Evolutionary conservation across 2,329 filamentous ascomycete genomes (phyloP), one percentile per base, ranked within the genome.

Genomic region (Arthrobotrys sinensis): DNA sequence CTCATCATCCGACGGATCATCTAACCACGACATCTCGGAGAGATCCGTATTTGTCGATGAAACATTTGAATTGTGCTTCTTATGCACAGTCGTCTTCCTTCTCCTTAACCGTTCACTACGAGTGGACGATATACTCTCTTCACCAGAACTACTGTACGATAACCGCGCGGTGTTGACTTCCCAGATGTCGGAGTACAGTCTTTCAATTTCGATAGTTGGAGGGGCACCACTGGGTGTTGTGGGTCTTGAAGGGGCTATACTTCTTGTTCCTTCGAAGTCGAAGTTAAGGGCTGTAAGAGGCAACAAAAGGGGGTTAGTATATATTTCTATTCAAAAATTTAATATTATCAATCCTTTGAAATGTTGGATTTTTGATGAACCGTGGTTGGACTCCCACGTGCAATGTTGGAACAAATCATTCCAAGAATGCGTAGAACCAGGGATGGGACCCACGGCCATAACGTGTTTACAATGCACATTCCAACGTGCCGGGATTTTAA

Each of bases 161-260:
- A 71, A 12, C 16, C 73, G 66, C 4, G 57, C 40, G 12, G 60
- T 40, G 43, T 55, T 77, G 10, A 77, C 50, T 62, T 77, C 57
- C 66, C 73, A 71, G 52, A 77, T 77, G 19, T 77, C 66, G 14
- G 73, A 77, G 43, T 70, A 77, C 28, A 77, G 66, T 63, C 73
- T 50, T 52, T 77, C 73, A 5, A 67, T 43, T 62, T 77, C 57
- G 24, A 66, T 66, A 19, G 45, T 55, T 32, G 73, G 57, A 62
- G 73, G 50, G 12, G 73, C 48, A 34, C 38, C 38, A 28, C 66
- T 65, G 6, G 52, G 57, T 12, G 57, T 65, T 24, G 28, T 57
- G 8, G 57, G 55, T 36, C 28, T 53, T 21, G 66, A 45, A 16
- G 46, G n/a, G 21, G n/a, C 14, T 65, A 10, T 24, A 43, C 36